Base-by-base conservation (phyloP, 495 filamentous ascomycete genomes). In the Xylaria sp. region DNA sequence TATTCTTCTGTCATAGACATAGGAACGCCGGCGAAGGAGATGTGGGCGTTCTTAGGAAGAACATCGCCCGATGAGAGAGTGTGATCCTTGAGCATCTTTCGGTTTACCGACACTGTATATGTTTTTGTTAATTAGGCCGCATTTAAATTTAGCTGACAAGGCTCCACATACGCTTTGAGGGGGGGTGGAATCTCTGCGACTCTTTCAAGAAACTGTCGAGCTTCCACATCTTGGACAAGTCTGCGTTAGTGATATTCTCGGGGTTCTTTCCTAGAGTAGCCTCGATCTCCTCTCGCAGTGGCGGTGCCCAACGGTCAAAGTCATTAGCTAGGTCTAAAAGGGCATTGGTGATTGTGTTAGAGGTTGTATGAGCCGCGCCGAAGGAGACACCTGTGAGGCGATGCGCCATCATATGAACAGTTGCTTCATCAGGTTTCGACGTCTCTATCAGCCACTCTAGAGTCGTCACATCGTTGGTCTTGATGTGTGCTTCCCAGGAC, bases 151-250 rank as follows among this genome's bases (percentile, higher is more conserved):
- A 46, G 24, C 19, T 1, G 19, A 41, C 8, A 29, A 41, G 9
- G 24, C 2, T 15, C n/a, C 5, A 52, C 70, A 24, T 58, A 72
- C 70, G 19, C 8, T 44, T 57, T 24, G 64, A 62, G 21, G 55
- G 41, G 6, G 75, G 72, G 41, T 79, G 17, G 52, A 80, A 53
- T 8, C 80, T 78, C 73, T 79, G 68, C 26, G 79, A 74, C 65
- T 82, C 80, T 61, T 79, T 81, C 44, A 82, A 57, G 74, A 82
- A 79, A 63, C 73, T 77, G 70, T 82, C 80, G 33, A 80, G 46
- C 48, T 78, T 80, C 65, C 79, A 80, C 79, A 81, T 80, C 70
- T 69, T 58, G 19, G 80, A 78, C 8, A 82, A 68, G 8, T 76
- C 79, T 0, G 61, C 19, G 29, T 70, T 73, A 41, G 73, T 76